Evolutionary conservation across 371 early-diverging fungal genomes (phyloP), one percentile per base, ranked within the genome.

Genomic region (Apophysomyces variabilis): DNA sequence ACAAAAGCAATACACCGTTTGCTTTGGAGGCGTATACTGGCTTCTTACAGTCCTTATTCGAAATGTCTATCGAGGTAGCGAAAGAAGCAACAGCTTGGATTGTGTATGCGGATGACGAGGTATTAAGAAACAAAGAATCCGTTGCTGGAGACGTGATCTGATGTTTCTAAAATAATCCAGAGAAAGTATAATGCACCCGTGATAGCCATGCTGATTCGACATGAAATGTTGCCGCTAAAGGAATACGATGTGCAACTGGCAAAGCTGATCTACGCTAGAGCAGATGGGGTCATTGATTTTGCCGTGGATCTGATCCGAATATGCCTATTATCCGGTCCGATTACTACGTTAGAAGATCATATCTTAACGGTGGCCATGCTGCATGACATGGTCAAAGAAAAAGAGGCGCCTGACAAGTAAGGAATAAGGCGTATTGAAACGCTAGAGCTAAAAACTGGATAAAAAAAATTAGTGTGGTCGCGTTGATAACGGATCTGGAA

Each of bases 51-150:
- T 81, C 89, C 7, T 77, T 97, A 39, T 93, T 93, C 71, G 93
- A 94, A 39, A 70, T 87, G 39, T 95, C 95, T 0, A 81, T 81
- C 47, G 85, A 86, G 21, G 89, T 92, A 0, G 87, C 86, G 14
- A 90, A 91, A 73, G 97, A 98, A 75, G 89, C 96, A 39, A 82
- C 84, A 6, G 84, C 87, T 35, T 98, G 97, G 98, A 78, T 99
- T 35, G 81, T 95, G 21, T 96, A 94, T 78, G 87, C 94, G 0
- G 94, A 95, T 60, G 98, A 98, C 69, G 96, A 96, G 69, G 72
- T 75, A 62, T 57, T 41, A 13, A 11, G 41, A 13, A 13, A 41
- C 13, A 13, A 41, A 11, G 13, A 41, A 11, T 41, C 13, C 41
- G 16, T 46, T 26, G 7, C 18, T 64, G 62, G 44, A 12, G 37